These are phyloP conservation scores for Taphrina pruni DNA, from an alignment of 1,139 yeast species.

Conservation along the genomic window DNA sequence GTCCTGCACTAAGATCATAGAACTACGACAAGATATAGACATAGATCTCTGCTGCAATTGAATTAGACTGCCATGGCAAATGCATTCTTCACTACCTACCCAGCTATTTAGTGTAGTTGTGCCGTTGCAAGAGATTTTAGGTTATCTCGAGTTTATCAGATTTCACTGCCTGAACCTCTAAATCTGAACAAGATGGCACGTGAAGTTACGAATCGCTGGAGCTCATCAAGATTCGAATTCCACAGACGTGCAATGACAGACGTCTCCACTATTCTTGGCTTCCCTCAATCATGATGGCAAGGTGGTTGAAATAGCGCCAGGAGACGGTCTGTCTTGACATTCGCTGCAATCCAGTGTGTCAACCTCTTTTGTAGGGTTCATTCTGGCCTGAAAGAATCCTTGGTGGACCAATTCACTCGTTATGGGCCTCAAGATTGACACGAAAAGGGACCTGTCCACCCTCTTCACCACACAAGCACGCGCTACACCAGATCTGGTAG, in stretches of 20 bases:
- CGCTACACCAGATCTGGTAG: slow-evolving; percentile 20
- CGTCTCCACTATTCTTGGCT: background rate
- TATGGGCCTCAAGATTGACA: slow-evolving; percentile 22
- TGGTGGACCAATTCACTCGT: background rate
- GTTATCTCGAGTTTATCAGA: slow-evolving; percentile 2
- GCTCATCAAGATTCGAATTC: background rate
- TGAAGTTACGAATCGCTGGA: background rate
- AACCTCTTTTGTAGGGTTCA: too few relatives aligned
- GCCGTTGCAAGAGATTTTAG: background rate
- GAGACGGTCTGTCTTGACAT: too few relatives aligned
- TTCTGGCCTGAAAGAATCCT: too few relatives aligned
- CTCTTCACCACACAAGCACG: slow-evolving; percentile 19
- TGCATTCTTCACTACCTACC: too few relatives aligned
- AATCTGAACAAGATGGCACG: background rate
- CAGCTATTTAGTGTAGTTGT: too few relatives aligned
- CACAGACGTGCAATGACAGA: background rate
- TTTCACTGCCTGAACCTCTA: background rate
- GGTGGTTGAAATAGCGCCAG: too few relatives aligned
- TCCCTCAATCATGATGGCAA: background rate
- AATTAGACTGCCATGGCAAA: too few relatives aligned
- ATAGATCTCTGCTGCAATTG: too few relatives aligned
- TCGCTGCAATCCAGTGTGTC: too few relatives aligned
- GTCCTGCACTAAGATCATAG: background rate
- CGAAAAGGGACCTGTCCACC: slow-evolving; percentile 20
- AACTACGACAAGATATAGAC: background rate